Evolutionary conservation across 2,329 filamentous ascomycete genomes (phyloP).

Genomic region (Furcasterigmium sp.): DNA sequence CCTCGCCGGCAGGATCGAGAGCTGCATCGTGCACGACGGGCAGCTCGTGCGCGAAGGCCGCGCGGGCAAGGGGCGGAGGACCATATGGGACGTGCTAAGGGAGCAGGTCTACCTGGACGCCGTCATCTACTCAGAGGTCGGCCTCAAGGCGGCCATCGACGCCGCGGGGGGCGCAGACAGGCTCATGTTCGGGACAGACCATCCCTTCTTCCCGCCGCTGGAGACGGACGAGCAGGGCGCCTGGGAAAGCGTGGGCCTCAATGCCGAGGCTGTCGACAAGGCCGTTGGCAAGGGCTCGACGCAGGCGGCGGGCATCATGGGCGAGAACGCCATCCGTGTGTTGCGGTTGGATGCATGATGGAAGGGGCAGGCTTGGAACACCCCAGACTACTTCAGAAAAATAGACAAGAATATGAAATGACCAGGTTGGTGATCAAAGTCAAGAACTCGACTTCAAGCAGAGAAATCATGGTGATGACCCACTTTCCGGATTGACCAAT

Average conservation of each 20-base stretch:
- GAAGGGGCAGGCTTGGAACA: no score
- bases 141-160: conserved; percentile 64
- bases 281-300: conserved; percentile 41
- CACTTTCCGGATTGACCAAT: no score
- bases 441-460: background rate
- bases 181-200: conserved; percentile 76
- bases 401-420: no score
- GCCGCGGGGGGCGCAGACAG: conserved; percentile 61
- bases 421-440: background rate
- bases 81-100: conserved; percentile 50
- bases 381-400: no score
- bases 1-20: conserved; percentile 81
- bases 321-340: conserved; percentile 52
- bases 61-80: conserved; percentile 39
- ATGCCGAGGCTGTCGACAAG: conserved; percentile 45
- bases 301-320: conserved; percentile 49
- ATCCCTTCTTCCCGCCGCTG: conserved; percentile 80
- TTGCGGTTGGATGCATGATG: conserved; percentile 23
- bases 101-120: conserved; percentile 85
- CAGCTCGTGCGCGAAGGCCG: conserved; percentile 63
- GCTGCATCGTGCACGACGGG: conserved; percentile 77
- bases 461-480: background rate
- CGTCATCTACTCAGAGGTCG: conserved; percentile 74
- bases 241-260: conserved; percentile 63
- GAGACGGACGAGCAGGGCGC: conserved; percentile 54